Conservation (phyloP, 2,329 filamentous ascomycete species). For the Beauveria sp. region DNA sequence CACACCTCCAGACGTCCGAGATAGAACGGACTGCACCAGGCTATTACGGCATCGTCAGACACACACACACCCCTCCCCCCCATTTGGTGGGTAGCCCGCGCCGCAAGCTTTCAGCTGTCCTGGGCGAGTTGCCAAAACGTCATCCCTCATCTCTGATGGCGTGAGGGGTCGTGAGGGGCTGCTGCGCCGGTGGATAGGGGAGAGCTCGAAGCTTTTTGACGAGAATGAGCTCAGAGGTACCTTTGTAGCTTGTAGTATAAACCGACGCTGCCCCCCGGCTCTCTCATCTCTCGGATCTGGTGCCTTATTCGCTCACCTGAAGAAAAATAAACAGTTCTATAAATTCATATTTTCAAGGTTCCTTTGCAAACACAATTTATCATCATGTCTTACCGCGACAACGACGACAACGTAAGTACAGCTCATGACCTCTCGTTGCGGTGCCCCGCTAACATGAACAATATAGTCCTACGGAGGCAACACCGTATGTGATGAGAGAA, state of each 20-base stretch:
- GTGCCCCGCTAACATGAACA: constrained; percentile 10
- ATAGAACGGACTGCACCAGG: background rate
- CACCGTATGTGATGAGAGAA: constrained; percentile 16
- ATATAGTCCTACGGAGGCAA: constrained; percentile 23
- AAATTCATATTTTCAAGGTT: background rate
- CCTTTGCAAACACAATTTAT: background rate
- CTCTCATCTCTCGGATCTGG: background rate
- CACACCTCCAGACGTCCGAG: background rate
- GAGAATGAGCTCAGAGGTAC: constrained; percentile 4
- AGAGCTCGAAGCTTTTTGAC: background rate
- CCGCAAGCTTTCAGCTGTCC: constrained; percentile 3
- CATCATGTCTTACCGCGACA: constrained; percentile 41
- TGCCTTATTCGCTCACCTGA: background rate
- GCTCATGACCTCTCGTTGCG: background rate
- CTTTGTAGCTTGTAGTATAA: constrained; percentile 11
- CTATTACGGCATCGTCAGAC: constrained; percentile 3
- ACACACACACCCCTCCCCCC: background rate
- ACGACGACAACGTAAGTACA: constrained; percentile 28
- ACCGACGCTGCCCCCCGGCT: background rate
- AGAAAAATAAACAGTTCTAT: background rate
- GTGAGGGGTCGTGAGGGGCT: constrained; percentile 5
- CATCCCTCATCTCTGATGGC: constrained; percentile 8
- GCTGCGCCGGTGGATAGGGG: background rate
- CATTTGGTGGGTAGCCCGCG: background rate
- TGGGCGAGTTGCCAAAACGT: constrained; percentile 2